These are phyloP conservation scores for Trebouxia sp. DNA, from an alignment of 139 green algal genomes.

Conservation along the genomic window DNA sequence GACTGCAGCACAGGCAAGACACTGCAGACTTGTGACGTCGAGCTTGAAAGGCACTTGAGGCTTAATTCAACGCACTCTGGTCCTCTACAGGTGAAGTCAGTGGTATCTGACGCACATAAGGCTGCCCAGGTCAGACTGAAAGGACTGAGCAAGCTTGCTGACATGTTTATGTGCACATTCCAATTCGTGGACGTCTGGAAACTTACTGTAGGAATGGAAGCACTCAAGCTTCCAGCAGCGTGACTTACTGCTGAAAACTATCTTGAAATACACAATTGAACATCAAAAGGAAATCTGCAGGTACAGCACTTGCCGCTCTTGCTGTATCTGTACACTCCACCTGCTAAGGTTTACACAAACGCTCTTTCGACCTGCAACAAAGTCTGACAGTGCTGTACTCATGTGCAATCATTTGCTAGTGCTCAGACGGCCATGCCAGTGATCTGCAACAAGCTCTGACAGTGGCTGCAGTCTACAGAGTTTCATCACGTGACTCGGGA, in stretches of 20 bases:
- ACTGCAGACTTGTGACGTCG: too few relatives aligned
- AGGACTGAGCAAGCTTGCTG: too few relatives aligned
- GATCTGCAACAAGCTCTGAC: background rate
- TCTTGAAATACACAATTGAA: constrained; percentile 90
- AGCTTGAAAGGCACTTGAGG: too few relatives aligned
- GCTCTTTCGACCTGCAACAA: too few relatives aligned
- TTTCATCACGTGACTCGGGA: constrained; percentile 88
- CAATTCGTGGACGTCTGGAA: background rate
- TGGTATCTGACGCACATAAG: background rate
- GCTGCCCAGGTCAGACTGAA: constrained; percentile 37
- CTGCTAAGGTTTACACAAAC: too few relatives aligned
- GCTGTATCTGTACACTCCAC: background rate
- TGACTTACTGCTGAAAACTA: constrained; percentile 70
- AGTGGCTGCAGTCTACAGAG: constrained; percentile 49
- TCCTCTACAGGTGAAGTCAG: constrained; percentile 19
- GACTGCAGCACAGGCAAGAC: constrained; percentile 59
- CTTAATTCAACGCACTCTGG: too few relatives aligned
- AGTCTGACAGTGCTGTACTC: too few relatives aligned
- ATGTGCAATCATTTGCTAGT: too few relatives aligned
- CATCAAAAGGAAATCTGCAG: constrained; percentile 92
- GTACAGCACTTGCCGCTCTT: constrained; percentile 28
- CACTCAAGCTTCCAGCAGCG: constrained; percentile 79
- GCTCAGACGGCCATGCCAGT: background rate
- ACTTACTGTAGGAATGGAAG: constrained; percentile 61
- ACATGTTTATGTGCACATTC: background rate